These are phyloP conservation scores for Nicotiana noctiflora DNA, from an alignment of 257 asterid species.

Conservation along the genomic window DNA sequence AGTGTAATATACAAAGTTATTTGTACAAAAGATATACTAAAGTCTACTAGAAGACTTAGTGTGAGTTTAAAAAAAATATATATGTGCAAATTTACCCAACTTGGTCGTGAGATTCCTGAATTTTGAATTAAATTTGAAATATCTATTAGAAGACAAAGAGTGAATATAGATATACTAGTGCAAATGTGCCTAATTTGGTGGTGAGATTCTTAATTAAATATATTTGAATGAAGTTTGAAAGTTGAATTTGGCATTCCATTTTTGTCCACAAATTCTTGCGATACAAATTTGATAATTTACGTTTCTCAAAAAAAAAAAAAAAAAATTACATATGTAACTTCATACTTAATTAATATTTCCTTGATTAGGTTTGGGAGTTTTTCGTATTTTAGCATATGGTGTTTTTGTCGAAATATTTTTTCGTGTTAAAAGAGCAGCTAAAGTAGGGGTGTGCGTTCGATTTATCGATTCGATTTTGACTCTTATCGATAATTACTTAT, in stretches of 20 bases:
- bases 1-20: not conserved
- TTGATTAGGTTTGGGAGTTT: no score
- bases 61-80: not conserved
- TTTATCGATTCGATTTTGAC: no score
- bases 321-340: no score
- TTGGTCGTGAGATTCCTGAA: not conserved
- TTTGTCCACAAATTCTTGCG: no score
- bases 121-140: not conserved
- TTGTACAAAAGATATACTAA: not conserved
- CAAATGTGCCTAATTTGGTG: not conserved
- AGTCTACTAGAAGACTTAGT: constrained; percentile 1
- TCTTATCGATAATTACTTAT: no score
- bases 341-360: no score
- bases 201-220: not conserved
- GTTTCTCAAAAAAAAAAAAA: no score
- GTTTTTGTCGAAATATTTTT: no score
- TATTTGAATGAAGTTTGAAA: not conserved
- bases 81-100: constrained; percentile 5
- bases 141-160: not conserved
- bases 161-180: not conserved
- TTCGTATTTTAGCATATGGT: no score
- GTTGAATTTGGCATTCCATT: not conserved
- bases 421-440: no score
- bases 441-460: no score
- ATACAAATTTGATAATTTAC: no score